Conservation (phyloP, 1,139 yeast species). For the Diutina pseudorugosa region DNA sequence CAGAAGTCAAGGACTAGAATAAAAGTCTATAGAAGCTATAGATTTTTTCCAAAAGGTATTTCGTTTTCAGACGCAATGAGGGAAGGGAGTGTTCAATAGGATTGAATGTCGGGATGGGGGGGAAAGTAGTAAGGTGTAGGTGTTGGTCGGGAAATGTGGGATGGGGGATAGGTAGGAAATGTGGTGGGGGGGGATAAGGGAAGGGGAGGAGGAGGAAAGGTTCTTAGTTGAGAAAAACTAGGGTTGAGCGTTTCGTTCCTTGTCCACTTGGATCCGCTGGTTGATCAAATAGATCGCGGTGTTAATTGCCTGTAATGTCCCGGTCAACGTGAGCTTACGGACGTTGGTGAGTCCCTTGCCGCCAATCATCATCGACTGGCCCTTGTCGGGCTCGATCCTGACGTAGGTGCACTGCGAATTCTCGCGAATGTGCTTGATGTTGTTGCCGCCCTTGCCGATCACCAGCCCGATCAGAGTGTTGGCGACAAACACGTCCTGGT, state of each 20-base stretch:
- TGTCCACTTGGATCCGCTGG: conserved; percentile 59
- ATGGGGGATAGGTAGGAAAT: neutral
- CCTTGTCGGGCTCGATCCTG: conserved; percentile 45
- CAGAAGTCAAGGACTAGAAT: neutral
- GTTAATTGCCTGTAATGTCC: conserved; percentile 58
- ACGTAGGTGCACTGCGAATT: conserved; percentile 66
- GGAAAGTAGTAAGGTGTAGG: no score
- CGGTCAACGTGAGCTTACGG: conserved; percentile 59
- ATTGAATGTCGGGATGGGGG: neutral
- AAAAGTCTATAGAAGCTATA: neutral
- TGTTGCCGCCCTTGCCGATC: conserved; percentile 80
- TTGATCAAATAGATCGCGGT: conserved; percentile 70
- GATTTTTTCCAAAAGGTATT: neutral
- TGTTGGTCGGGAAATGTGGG: no score
- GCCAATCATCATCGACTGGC: conserved; percentile 34
- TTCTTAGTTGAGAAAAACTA: neutral
- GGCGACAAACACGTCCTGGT: conserved; percentile 67
- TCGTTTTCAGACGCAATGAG: neutral
- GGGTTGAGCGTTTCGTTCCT: conserved; percentile 25
- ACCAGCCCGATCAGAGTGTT: conserved; percentile 72
- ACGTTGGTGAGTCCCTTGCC: conserved; percentile 45
- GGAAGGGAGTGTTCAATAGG: neutral
- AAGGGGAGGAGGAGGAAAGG: neutral
- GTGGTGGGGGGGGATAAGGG: neutral
- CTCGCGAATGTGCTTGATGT: conserved; percentile 68